Evolutionary conservation across 148 eudicot genomes (phyloP).

Genomic region (Suaeda aralocaspica): DNA sequence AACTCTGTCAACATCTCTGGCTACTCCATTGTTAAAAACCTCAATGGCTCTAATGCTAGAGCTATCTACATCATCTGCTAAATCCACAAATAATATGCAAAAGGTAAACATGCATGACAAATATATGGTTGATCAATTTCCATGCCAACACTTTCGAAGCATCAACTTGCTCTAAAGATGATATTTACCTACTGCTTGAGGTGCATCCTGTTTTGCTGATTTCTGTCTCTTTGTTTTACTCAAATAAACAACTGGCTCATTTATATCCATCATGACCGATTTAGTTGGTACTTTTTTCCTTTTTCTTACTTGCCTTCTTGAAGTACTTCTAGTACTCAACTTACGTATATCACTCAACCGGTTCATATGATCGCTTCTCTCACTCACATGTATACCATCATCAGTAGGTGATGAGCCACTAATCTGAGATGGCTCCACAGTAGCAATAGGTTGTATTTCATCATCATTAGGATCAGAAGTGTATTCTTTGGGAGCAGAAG

Average conservation of each 20-base stretch:
- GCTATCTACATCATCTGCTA: constrained; percentile 34
- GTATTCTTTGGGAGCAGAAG: constrained; percentile 22
- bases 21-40: constrained; percentile 20
- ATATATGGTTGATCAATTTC: no score
- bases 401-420: constrained; percentile 13
- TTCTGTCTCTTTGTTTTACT: constrained; percentile 29
- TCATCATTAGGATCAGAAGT: constrained; percentile 21
- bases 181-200: constrained; percentile 33
- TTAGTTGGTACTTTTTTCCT: constrained; percentile 20
- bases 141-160: no score
- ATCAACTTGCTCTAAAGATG: background rate
- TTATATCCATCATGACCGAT: constrained; percentile 13
- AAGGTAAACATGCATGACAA: background rate
- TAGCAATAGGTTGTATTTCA: constrained; percentile 19
- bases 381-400: constrained; percentile 5
- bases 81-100: constrained; percentile 2
- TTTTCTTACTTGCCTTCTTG: constrained; percentile 15
- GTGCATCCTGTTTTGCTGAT: constrained; percentile 20
- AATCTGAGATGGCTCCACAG: constrained; percentile 18
- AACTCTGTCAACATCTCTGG: constrained; percentile 23
- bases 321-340: constrained; percentile 16
- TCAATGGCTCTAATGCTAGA: constrained; percentile 21
- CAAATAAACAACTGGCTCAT: constrained; percentile 24
- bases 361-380: constrained; percentile 22
- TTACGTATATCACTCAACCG: constrained; percentile 11